Evolutionary conservation across 768 basidiomycete genomes (phyloP).

Genomic region (Leucocoprinus leucothites): DNA sequence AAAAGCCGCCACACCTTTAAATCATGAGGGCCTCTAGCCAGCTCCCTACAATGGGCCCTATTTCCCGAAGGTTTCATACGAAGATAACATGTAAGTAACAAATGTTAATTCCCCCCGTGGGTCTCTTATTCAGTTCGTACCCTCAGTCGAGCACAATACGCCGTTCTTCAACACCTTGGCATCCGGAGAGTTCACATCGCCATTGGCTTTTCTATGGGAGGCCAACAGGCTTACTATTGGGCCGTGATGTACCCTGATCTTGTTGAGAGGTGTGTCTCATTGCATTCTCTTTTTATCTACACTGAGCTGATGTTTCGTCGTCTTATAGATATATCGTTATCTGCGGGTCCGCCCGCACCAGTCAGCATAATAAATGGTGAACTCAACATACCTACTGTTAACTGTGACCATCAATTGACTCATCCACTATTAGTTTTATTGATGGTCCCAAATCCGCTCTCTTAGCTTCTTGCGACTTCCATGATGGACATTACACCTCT

Average conservation of each 20-base stretch:
- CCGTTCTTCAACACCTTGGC: slow-evolving; percentile 47
- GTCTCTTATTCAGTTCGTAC: neutral
- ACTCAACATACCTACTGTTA: slow-evolving; percentile 3
- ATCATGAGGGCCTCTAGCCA: slow-evolving; percentile 31
- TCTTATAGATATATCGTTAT: slow-evolving; percentile 42
- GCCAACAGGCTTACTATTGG: slow-evolving; percentile 59
- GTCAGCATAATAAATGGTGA: slow-evolving; percentile 53
- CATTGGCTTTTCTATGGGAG: slow-evolving; percentile 61
- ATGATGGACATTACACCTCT: slow-evolving; percentile 47
- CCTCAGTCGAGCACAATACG: slow-evolving; percentile 49
- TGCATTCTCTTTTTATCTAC: slow-evolving; percentile 19
- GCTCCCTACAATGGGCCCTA: slow-evolving; percentile 55
- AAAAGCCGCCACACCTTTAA: neutral
- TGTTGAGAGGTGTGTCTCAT: slow-evolving; percentile 40
- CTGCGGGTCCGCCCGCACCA: slow-evolving; percentile 55
- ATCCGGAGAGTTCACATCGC: slow-evolving; percentile 43
- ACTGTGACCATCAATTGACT: neutral
- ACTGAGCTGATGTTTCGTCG: neutral
- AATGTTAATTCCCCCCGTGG: neutral
- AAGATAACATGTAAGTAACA: slow-evolving; percentile 51
- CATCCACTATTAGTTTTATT: slow-evolving; percentile 39
- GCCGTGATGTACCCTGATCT: slow-evolving; percentile 52
- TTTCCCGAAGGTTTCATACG: slow-evolving; percentile 53
- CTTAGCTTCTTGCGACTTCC: slow-evolving; percentile 50
- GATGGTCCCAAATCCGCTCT: slow-evolving; percentile 59